Evolutionary conservation across 2,329 filamentous ascomycete species (phyloP).

Genomic region (Fusarium nurragi): DNA sequence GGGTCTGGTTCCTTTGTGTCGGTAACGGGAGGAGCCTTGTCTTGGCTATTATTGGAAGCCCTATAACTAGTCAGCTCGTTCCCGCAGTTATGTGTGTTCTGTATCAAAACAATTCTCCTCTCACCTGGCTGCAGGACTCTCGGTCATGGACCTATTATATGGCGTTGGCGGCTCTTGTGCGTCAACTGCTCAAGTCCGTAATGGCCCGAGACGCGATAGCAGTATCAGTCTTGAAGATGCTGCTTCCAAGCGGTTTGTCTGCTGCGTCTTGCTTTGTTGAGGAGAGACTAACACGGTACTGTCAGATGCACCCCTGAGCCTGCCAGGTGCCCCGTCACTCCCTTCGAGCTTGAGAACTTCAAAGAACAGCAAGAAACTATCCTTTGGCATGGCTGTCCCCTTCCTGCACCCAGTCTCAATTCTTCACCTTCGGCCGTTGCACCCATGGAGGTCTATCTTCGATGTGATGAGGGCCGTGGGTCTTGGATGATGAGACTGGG

Average conservation of each 20-base stretch:
- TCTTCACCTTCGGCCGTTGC: background rate
- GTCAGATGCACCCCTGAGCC: slow-evolving; percentile 1
- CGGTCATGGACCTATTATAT: slow-evolving; percentile 28
- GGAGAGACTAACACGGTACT: slow-evolving; percentile 1
- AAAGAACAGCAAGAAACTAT: background rate
- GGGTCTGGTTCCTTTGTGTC: slow-evolving; percentile 31
- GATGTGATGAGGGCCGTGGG: slow-evolving; percentile 21
- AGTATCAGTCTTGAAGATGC: slow-evolving; percentile 40
- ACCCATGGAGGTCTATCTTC: slow-evolving; percentile 33
- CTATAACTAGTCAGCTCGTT: slow-evolving; percentile 22
- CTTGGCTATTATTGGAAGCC: slow-evolving; percentile 8
- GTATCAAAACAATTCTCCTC: background rate
- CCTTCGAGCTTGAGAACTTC: background rate
- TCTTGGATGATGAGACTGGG: slow-evolving; percentile 11
- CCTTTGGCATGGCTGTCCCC: slow-evolving; percentile 1
- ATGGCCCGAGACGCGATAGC: slow-evolving; percentile 20
- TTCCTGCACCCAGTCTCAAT: slow-evolving; percentile 12
- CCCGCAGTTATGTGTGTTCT: background rate
- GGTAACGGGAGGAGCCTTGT: slow-evolving; percentile 21
- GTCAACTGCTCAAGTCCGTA: slow-evolving; percentile 1
- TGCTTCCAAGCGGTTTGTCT: slow-evolving; percentile 10
- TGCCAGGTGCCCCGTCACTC: background rate
- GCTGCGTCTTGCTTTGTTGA: background rate
- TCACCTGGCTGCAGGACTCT: background rate
- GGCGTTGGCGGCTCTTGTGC: slow-evolving; percentile 35